Conservation (phyloP, 495 filamentous ascomycete genomes). For the Amorphotheca resinae region DNA sequence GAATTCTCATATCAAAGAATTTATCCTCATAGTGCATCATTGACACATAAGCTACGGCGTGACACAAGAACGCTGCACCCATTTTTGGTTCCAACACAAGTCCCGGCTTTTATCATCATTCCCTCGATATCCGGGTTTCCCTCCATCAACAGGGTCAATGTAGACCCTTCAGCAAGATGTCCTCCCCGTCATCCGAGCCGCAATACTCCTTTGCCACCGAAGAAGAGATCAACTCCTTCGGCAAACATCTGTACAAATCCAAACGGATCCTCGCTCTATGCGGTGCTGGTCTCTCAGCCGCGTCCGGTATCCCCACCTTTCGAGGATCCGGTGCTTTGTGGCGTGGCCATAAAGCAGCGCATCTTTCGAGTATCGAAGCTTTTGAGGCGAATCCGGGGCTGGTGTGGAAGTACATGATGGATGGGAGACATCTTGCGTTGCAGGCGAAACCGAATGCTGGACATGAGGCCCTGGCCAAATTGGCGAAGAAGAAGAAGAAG, state of each 20-base stretch:
- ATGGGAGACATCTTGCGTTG: constrained; percentile 68
- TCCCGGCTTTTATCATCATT: too few species aligned
- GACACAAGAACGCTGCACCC: too few species aligned
- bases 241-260: constrained; percentile 47
- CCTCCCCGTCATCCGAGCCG: too few species aligned
- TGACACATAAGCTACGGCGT: too few species aligned
- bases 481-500: constrained; percentile 25
- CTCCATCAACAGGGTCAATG: too few species aligned
- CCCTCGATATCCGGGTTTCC: too few species aligned
- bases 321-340: constrained; percentile 62
- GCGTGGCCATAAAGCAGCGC: constrained; percentile 49
- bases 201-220: constrained; percentile 4
- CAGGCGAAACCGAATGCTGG: constrained; percentile 57
- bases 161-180: too few species aligned
- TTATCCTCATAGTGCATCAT: too few species aligned
- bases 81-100: too few species aligned
- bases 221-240: constrained; percentile 35
- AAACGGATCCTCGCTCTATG: constrained; percentile 65
- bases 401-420: constrained; percentile 80
- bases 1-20: too few species aligned
- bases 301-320: constrained; percentile 65
- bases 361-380: constrained; percentile 40
- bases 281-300: constrained; percentile 72
- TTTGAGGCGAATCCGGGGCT: constrained; percentile 39
- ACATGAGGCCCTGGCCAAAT: constrained; percentile 62